phyloP scores from a whole-genome alignment of 202 grass and related monocot species.

The Alloteropsis angusta region DNA sequence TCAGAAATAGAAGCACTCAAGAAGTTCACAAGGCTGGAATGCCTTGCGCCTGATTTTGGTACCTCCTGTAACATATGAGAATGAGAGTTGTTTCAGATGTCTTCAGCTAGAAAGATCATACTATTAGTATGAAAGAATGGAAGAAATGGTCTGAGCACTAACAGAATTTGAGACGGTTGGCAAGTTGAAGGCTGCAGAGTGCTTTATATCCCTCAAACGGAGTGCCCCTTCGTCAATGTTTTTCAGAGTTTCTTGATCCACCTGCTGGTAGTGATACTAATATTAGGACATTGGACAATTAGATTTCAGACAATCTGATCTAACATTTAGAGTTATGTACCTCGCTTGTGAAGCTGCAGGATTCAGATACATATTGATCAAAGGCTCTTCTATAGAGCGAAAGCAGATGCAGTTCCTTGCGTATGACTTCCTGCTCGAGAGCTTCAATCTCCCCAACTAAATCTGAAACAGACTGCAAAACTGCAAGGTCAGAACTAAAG shows the following conservation, averaged over 20 bases:
- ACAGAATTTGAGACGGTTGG: constrained; percentile 32
- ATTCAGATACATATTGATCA: constrained; percentile 60
- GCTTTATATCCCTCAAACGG: constrained; percentile 45
- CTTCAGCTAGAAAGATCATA: neutral
- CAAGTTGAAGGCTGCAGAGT: constrained; percentile 35
- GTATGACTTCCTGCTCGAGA: constrained; percentile 79
- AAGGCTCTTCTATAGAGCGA: constrained; percentile 74
- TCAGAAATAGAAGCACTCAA: constrained; percentile 75
- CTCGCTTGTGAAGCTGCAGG: constrained; percentile 33
- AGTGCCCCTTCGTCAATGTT: constrained; percentile 33
- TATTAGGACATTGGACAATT: constrained; percentile 20
- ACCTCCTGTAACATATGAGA: constrained; percentile 41
- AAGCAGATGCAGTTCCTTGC: constrained; percentile 80
- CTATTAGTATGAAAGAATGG: neutral
- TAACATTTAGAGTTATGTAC: constrained; percentile 4
- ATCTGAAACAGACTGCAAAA: constrained; percentile 67
- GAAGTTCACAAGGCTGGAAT: constrained; percentile 76
- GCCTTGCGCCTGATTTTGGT: constrained; percentile 37
- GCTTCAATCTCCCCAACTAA: constrained; percentile 69
- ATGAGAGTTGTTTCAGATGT: neutral
- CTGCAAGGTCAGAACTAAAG: constrained; percentile 31
- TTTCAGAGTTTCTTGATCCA: constrained; percentile 39
- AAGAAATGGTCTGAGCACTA: constrained; percentile 20
- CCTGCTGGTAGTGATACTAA: constrained; percentile 25
- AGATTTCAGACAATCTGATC: neutral